phyloP scores from a whole-genome alignment of 768 basidiomycete genomes.

The Boletus sp. region DNA sequence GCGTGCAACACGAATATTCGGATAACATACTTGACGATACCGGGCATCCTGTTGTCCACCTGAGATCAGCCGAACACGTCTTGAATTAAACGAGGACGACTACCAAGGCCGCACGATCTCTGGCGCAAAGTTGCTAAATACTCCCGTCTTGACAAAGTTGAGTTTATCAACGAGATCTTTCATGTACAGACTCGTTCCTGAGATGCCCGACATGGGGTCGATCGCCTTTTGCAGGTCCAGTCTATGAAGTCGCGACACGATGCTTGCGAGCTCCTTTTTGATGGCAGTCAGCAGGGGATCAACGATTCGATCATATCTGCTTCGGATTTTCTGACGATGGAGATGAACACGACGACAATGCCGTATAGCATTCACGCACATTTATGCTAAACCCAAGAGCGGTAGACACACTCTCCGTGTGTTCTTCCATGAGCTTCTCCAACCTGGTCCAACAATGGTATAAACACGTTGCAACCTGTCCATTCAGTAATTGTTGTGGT shows the following conservation, averaged over 20 bases:
- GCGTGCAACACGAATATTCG: slow-evolving; percentile 88
- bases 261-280: slow-evolving; percentile 74
- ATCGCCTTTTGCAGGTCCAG: slow-evolving; percentile 73
- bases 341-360: neutral
- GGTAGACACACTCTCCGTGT: slow-evolving; percentile 42
- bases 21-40: slow-evolving; percentile 76
- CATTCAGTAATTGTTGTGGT: slow-evolving; percentile 74
- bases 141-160: slow-evolving; percentile 71
- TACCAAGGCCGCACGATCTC: slow-evolving; percentile 77
- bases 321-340: slow-evolving; percentile 21
- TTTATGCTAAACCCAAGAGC: slow-evolving; percentile 54
- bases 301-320: slow-evolving; percentile 51
- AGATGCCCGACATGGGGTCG: slow-evolving; percentile 57
- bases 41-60: slow-evolving; percentile 45
- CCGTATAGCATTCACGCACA: slow-evolving; percentile 38
- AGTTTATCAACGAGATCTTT: slow-evolving; percentile 79
- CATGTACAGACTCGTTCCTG: slow-evolving; percentile 75
- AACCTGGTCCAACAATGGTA: slow-evolving; percentile 25
- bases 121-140: slow-evolving; percentile 74
- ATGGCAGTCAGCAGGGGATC: slow-evolving; percentile 66
- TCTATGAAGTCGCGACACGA: slow-evolving; percentile 80
- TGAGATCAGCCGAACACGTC: neutral
- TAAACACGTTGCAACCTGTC: slow-evolving; percentile 71
- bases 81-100: neutral
- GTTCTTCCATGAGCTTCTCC: slow-evolving; percentile 24